Evolutionary conservation across 371 early-diverging fungal genomes (phyloP), one percentile per base, ranked within the genome.

Genomic region (Parasitella parasitica): DNA sequence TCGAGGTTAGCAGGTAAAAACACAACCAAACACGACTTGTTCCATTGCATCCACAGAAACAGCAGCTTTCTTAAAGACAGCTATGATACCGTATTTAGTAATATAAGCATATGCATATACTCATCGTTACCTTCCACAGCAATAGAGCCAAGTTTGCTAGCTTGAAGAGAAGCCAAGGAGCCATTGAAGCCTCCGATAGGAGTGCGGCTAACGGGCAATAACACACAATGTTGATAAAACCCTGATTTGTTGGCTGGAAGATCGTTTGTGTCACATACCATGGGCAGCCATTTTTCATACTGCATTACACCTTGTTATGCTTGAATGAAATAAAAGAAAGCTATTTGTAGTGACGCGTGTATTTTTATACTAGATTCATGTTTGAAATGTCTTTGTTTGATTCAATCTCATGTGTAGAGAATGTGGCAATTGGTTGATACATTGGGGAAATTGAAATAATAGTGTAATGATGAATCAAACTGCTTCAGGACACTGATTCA

Each of bases 121-220:
- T 5, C 15, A 15, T 0, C 16, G 15, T 70, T 79, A 90, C 94
- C 94, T 81, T 95, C 91, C 76, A 97, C 87, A 51, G 95, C 96
- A 62, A 89, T 70, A 34, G 89, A 83, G 37, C 98, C 98, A 39
- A 98, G 92, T 67, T 96, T 83, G 36, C 86, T 79, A 24, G 99
- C 97, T 30, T 89, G 73, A 61, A 97, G 75, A 30, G 93, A 87
- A 36, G 94, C 84, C 35, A 98, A 86, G 6, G 93, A 88, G 18
- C 97, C 96, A 51, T 91, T 90, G 77, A 97, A 97, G 50, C 90
- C 85, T 63, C 98, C 99, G 57, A 97, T 83, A 54, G 99, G 94
- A n/a, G 99, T 97, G 69, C 98, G 89, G 36, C 84, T 89, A 59
- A 85, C 86, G 66, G 92, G 92, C 89, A 72, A 97, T 96, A 73